phyloP scores from a whole-genome alignment of 2,329 filamentous ascomycete genomes.

The Xylariomycetidae sp. region DNA sequence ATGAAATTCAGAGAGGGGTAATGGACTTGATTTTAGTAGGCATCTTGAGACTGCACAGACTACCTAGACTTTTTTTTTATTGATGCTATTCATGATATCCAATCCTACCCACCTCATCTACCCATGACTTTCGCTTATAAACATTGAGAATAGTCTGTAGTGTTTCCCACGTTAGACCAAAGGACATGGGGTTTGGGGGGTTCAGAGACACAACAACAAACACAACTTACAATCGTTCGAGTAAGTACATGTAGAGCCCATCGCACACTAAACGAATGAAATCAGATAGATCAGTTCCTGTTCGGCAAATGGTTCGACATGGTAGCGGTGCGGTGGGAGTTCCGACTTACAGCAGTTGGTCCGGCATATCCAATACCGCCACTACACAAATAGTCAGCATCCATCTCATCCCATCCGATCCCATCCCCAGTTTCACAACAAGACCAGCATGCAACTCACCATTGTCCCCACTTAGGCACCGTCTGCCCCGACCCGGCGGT shows the following conservation, averaged over 20 bases:
- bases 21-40: too few species aligned
- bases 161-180: background rate
- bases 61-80: too few species aligned
- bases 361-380: background rate
- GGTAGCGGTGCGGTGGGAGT: background rate
- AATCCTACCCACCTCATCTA: too few species aligned
- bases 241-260: conserved; percentile 2
- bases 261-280: background rate
- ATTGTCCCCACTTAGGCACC: conserved; percentile 2
- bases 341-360: background rate
- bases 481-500: background rate
- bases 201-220: background rate
- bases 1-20: too few species aligned
- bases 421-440: too few species aligned
- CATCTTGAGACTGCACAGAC: too few species aligned
- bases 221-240: conserved; percentile 4
- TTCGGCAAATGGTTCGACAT: background rate
- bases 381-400: background rate
- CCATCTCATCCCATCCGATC: background rate
- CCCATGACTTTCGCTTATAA: background rate
- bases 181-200: too few species aligned
- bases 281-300: background rate
- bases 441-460: too few species aligned
- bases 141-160: background rate
- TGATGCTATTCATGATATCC: too few species aligned